Base-by-base conservation (phyloP, 805 yeast species). In the Ogataea kodamae region DNA sequence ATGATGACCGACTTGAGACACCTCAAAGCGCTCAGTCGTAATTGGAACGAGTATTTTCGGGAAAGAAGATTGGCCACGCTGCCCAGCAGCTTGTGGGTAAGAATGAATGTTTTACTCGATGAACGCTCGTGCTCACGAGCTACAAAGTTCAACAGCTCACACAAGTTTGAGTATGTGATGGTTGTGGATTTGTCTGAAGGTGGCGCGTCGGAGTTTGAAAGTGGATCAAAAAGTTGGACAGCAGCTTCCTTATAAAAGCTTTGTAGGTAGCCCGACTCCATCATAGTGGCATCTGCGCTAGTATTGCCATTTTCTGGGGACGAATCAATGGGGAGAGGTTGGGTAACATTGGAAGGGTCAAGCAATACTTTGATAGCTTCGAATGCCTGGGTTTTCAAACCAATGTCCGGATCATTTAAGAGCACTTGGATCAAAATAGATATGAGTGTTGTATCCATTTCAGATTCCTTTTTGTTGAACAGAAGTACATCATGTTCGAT, bases 401-500 rank as follows among this genome's bases (percentile, higher is more conserved):
- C 94, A 5, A 79, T 72, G 43, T 78, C 78, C 8, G 66, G 62
- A 40, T 83, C 94, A 13, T 72, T 68, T 3, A 78, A 55, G 5
- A 89, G 55, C 11, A 87, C 68, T 22, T 76, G 70, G 15, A 80
- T 59, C 30, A 83, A 54, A n/a, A 42, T 45, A 0, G 81, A 69
- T 72, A 78, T 73, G 43, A 39, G 33, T n/a, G 40, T 49, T 40
- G 29, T 37, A 44, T 81, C 86, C 36, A 70, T 25, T 25, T 42
- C 45, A 5, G 27, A 26, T 7, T 49, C 54, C 5, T 39, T 24
- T 13, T 45, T 50, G 46, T 62, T 68, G 22, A 85, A 76, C 24
- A 84, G 57, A 10, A 77, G 57, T 7, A 84, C 79, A 50, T 88
- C 96, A 47, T 84, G 90, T 39, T 89, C 96, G 16, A 89, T 80